Base-by-base conservation (phyloP, 2,329 filamentous ascomycete genomes). In the Apiospora malaysiana region DNA sequence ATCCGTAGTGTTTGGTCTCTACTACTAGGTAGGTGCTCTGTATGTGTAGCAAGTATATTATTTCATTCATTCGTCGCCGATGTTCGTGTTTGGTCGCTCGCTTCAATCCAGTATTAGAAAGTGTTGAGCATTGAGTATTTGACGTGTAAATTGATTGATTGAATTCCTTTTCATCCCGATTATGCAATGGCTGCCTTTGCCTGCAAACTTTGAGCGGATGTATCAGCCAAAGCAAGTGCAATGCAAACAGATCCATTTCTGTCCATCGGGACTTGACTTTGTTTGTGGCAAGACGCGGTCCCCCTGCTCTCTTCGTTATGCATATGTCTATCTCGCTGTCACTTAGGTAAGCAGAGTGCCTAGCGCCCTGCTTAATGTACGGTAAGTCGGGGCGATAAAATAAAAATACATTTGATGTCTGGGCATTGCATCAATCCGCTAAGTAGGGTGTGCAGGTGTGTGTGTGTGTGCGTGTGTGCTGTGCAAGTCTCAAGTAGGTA, bases 221-320 rank as follows among this genome's bases (percentile, higher is more conserved):
- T 63, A 63, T 63, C 56, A 63, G 56, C 56, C 56, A 63, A 63
- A 63, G 56, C 56, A 63, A 63, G 56, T 27, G 56, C 56, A 63
- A 63, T 63, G 56, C 56, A 63, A 63, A 63, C 56, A 40, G 56
- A 63, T 63, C 56, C 56, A 63, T 63, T 63, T 63, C 56, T 63
- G 27, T 40, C 56, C 56, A 32, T 63, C 56, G 56, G 56, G 56
- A 63, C 32, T 63, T 63, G 56, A 40, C 56, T 63, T 63, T 63
- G 56, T 63, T 59, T 63, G 56, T 63, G 56, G 56, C 56, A 32
- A 63, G 56, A 63, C 56, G 56, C 56, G 56, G 56, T 40, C 18
- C 56, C 56, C 56, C 56, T 63, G 56, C 56, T 12, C 21, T 40
- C 18, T 40, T 21, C 56, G 18, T 63, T 63, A 63, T 63, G 56